These are phyloP conservation scores for Sporothrix dimorphospora DNA, from an alignment of 2,329 filamentous ascomycete genomes.

Conservation along the genomic window DNA sequence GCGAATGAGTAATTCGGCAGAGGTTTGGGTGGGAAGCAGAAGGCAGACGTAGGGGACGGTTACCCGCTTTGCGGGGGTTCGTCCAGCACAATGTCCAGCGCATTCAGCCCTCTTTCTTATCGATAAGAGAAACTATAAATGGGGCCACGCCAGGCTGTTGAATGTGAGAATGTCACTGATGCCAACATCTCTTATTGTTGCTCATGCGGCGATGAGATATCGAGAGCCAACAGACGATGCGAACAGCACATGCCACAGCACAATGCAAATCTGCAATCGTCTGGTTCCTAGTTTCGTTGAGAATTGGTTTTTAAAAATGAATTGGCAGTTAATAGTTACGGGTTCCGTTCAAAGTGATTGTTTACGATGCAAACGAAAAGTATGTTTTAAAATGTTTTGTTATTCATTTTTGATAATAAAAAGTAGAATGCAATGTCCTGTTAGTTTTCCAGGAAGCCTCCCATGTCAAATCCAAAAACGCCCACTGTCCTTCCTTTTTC, in stretches of 20 bases:
- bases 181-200: too few species aligned
- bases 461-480: not conserved
- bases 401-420: not conserved
- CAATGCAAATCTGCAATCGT: not conserved
- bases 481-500: constrained; percentile 8
- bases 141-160: not conserved
- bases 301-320: not conserved
- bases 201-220: not conserved
- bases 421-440: not conserved
- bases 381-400: constrained; percentile 15
- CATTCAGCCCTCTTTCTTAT: constrained; percentile 19
- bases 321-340: not conserved
- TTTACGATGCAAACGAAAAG: not conserved
- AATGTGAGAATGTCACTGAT: not conserved
- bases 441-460: not conserved
- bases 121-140: constrained; percentile 9
- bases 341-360: not conserved
- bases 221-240: not conserved
- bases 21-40: not conserved
- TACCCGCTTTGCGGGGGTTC: not conserved
- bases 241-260: too few species aligned
- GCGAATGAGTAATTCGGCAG: constrained; percentile 27
- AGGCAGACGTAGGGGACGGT: too few species aligned
- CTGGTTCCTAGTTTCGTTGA: not conserved
- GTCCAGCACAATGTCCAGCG: not conserved